phyloP scores from a whole-genome alignment of 176 grass and related monocot species.

The Cenchrus americanus region DNA sequence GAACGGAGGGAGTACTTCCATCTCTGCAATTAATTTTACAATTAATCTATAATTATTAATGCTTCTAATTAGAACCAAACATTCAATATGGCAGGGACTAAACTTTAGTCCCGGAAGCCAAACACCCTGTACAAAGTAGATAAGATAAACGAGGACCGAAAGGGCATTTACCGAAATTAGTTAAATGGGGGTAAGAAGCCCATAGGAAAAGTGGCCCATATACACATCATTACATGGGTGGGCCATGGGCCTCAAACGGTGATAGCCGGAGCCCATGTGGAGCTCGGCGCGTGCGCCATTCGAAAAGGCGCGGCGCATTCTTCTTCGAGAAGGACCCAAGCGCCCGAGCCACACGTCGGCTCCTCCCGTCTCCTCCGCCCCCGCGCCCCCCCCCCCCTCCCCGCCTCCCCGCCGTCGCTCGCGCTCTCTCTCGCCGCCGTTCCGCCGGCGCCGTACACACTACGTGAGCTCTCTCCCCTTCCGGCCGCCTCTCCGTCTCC shows the following conservation, averaged over 20 bases:
- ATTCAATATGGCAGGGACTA: too few species aligned
- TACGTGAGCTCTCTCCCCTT: constrained; percentile 23
- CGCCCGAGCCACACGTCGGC: not conserved
- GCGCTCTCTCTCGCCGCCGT: not conserved
- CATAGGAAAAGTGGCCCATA: not conserved
- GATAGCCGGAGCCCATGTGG: not conserved
- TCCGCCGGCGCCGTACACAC: not conserved
- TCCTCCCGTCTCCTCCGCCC: not conserved
- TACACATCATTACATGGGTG: not conserved
- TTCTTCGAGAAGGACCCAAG: not conserved
- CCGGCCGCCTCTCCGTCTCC: not conserved
- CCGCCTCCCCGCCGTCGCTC: too few species aligned
- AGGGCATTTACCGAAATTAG: too few species aligned
- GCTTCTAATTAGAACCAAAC: too few species aligned
- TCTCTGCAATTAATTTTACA: too few species aligned
- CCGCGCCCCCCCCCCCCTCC: not conserved
- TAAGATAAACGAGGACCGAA: not conserved
- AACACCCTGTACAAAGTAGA: too few species aligned
- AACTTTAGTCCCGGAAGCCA: too few species aligned
- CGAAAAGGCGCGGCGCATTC: constrained; percentile 9
- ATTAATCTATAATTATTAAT: too few species aligned
- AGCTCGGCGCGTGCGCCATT: constrained; percentile 1
- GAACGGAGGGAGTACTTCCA: too few species aligned
- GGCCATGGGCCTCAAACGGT: not conserved
- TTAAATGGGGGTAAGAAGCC: not conserved